A percentile compares a stretch with the other conserved stretches of the same genome.
Conservation (phyloP, 2,329 filamentous ascomycete genomes). For the Colletotrichum incanum region DNA sequence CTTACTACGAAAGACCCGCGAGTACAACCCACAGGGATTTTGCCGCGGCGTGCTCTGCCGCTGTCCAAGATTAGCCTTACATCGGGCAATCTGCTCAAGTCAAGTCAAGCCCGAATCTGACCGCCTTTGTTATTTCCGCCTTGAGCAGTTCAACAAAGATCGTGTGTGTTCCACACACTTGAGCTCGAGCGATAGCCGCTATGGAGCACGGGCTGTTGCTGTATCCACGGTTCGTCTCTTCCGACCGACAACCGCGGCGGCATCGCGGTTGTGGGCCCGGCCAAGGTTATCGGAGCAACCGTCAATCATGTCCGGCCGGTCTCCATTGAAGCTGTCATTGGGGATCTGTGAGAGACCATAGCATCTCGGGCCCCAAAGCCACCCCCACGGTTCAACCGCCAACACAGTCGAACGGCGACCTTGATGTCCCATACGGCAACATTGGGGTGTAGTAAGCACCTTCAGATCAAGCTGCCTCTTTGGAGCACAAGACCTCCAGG, state of each 20-base stretch:
- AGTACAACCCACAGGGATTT: fast-evolving
- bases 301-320: neutral
- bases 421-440: neutral
- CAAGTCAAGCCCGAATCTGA: neutral
- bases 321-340: neutral
- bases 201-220: neutral
- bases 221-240: neutral
- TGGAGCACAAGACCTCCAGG: neutral
- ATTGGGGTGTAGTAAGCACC: neutral
- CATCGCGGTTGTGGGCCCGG: constrained; percentile 17
- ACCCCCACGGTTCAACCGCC: neutral
- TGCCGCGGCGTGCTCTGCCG: neutral
- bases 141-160: neutral
- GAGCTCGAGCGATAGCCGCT: constrained; percentile 11
- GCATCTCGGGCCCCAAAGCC: neutral
- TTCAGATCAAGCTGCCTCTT: neutral
- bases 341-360: neutral
- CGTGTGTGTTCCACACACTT: neutral
- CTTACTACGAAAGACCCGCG: neutral
- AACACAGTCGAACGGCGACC: no score
- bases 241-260: constrained; percentile 37
- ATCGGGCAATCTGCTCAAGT: neutral
- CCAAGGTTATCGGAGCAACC: constrained; percentile 26
- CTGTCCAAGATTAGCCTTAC: constrained; percentile 1
- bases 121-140: neutral